Base-by-base conservation (phyloP, 805 yeast species). In the Wickerhamomyces canadensis region DNA sequence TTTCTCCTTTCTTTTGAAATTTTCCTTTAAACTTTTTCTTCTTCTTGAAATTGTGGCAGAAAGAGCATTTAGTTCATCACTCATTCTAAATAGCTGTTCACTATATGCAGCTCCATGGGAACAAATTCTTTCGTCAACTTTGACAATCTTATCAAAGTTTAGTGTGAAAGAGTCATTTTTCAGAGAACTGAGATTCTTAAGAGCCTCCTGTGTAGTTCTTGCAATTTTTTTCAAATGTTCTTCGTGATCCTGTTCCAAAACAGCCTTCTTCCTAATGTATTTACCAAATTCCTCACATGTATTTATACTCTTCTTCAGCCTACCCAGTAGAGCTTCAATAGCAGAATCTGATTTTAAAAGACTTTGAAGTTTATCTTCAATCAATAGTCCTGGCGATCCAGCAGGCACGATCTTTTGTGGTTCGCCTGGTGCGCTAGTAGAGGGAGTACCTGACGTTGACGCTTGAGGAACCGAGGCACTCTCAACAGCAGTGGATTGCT, bases 241-340 rank as follows among this genome's bases (percentile, higher is more conserved):
- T 29, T 76, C 76, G 57, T 86, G 84, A 40, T 83, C 94, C 47
- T 81, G 84, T 58, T 87, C 96, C 36, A 81, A 70, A 24, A 74
- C 64, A 21, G 87, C 87, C 51, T 84, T 82, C 60, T 81, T 84
- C 56, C 82, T 83, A 38, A 91, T 65, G 58, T 76, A 93, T 48
- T 77, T 76, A 21, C 86, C 69, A 49, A 87, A 80, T 54, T 93
- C 98, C 52, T 88, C 96, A 46, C 94, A 81, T 0, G 95, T 80
- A 42, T 71, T 70, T 31, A 89, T 69, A 40, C 88, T 77, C 58
- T 82, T 91, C 61, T 91, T 91, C 40, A 89, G 68, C 29, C 95
- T 70, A 2, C 70, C 62, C 35, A 89, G 66, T 15, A 91, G 66
- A 0, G 86, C 70, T 42, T 84, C 93, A 36, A 87, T 72, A 3